Base-by-base conservation (phyloP, 2,329 filamentous ascomycete genomes). In the Alternaria sp. region DNA sequence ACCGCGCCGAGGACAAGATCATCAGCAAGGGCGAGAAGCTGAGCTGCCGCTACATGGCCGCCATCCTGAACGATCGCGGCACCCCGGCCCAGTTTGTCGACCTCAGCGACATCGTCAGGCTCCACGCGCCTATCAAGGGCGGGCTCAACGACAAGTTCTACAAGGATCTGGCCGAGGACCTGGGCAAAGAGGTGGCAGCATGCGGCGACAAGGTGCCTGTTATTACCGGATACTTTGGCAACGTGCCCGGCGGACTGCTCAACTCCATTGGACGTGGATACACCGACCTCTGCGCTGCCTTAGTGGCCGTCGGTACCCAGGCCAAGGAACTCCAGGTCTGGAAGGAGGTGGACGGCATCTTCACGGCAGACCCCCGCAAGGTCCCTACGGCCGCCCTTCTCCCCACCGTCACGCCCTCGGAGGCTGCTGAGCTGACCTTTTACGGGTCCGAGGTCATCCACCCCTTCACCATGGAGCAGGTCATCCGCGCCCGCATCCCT, bases 341-440 rank as follows among this genome's bases (percentile, higher is more conserved):
- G 96, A 99, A 99, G 83, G 96, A 99, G 79, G 96, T 99, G 7
- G 96, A 99, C 79, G 94, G 93, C 62, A 96, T 98, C 77, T 96
- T 97, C 81, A 91, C 89, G 1, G 89, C 90, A 6, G 95, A 97
- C 75, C 93, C 93, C 4, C 88, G 91, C 71, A 96, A 96, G 80
- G 93, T 96, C 43, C 94, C 95, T 4, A 98, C 95, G 1, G 96
- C 96, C n/a, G 87, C 91, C 50, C 85, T 99, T n/a, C 86, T 99
- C 47, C 83, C 90, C 11, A 90, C 90, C 57, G 97, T 99, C 77
- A 97, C 95, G 4, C 96, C 96, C 0, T 91, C 93, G 10, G 96
- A 99, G 81, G 96, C 96, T 2, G 95, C 96, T 12, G 96, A 99
- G 81, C 85, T 99, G 83, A 98, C 96, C 21, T 86, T 86, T 69